These are phyloP conservation scores for Coffea humblotiana DNA, from an alignment of 305 asterid genomes.

Conservation along the genomic window DNA sequence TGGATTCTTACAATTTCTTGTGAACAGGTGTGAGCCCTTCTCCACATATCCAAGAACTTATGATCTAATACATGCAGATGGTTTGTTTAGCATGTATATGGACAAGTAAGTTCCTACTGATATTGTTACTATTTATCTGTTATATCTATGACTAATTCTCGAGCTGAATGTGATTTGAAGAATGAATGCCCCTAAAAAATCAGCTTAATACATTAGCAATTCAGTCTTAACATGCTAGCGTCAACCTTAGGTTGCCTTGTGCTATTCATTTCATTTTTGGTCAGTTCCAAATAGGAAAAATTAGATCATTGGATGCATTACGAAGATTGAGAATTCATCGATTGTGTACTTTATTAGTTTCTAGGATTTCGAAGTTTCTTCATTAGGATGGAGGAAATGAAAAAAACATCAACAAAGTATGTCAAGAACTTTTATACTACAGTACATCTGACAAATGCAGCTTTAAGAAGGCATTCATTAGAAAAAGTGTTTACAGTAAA, in stretches of 20 bases:
- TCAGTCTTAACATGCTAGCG: neutral
- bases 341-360: neutral
- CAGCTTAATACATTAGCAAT: neutral
- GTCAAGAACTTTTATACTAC: too few relatives aligned
- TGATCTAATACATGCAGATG: constrained; percentile 69
- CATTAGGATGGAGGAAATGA: too few relatives aligned
- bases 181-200: neutral
- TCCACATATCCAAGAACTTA: constrained; percentile 80
- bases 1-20: neutral
- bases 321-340: neutral
- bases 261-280: neutral
- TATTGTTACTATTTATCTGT: neutral
- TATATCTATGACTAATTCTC: neutral
- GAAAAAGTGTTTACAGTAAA: too few relatives aligned
- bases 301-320: neutral
- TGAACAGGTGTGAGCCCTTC: constrained; percentile 76
- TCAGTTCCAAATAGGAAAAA: neutral
- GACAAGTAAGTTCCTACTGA: constrained; percentile 15
- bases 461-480: too few relatives aligned
- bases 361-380: neutral
- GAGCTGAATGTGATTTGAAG: neutral
- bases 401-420: neutral
- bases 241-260: neutral
- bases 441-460: neutral
- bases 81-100: constrained; percentile 15